Conservation (phyloP, 1,284 basidiomycete species). For the Irpex sp. region DNA sequence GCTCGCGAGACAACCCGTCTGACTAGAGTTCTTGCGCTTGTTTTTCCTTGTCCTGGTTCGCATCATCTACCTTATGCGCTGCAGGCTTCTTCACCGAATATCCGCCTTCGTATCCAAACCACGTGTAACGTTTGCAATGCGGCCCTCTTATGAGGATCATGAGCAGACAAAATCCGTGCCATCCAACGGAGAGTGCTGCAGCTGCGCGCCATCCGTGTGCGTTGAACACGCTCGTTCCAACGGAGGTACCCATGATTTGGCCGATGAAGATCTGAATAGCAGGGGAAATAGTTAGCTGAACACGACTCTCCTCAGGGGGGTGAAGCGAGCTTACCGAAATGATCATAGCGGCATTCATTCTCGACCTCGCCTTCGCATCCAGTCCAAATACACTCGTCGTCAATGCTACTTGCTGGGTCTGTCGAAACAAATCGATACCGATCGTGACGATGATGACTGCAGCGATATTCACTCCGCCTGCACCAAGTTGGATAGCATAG, state of each 20-base stretch:
- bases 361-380: slow-evolving; percentile 46
- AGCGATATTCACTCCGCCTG: slow-evolving; percentile 50
- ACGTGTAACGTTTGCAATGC: slow-evolving; percentile 44
- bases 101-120: slow-evolving; percentile 48
- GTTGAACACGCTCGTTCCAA: slow-evolving; percentile 59
- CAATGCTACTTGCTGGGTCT: slow-evolving; percentile 51
- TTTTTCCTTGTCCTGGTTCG: neutral
- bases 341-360: slow-evolving; percentile 59
- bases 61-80: neutral
- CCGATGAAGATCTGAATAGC: slow-evolving; percentile 44
- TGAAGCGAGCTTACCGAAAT: slow-evolving; percentile 41
- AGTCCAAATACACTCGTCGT: slow-evolving; percentile 49
- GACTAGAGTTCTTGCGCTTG: neutral
- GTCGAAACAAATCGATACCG: slow-evolving; percentile 55
- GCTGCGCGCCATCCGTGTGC: slow-evolving; percentile 61
- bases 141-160: slow-evolving; percentile 33
- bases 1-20: neutral
- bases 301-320: neutral
- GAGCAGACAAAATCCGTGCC: slow-evolving; percentile 48
- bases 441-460: slow-evolving; percentile 54
- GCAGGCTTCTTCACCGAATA: slow-evolving; percentile 30
- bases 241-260: slow-evolving; percentile 58
- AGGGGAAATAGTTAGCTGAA: neutral
- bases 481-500: slow-evolving; percentile 51
- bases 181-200: slow-evolving; percentile 54